Evolutionary conservation across 441 rosid genomes (phyloP), one percentile per base, ranked within the genome.

Genomic region (Omphalea diandra): DNA sequence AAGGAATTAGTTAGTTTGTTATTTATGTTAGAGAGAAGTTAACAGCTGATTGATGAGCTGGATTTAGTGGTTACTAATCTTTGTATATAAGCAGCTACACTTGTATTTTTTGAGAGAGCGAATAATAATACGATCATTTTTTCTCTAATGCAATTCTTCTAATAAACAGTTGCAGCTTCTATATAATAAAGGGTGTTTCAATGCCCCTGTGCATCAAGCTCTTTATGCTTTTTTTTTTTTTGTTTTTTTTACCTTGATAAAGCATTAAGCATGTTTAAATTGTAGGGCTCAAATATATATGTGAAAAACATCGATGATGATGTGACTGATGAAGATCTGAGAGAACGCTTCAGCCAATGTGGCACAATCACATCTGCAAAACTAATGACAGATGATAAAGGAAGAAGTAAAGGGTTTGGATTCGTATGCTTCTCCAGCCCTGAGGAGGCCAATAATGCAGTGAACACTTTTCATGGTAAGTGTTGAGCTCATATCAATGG

Each of bases 401-500:
- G 98, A 40, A 74, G 29, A 27, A 90, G 90, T 70, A 89, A 84
- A 75, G 90, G 91, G 40, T 91, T 85, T 76, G 98, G 96, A 62
- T 93, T 91, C 78, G 98, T 93, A 57, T 82, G 93, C 78, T 91
- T 86, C 84, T 85, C 96, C 75, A 80, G 70, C 59, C 59, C 80
- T 73, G 91, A 86, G 79, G 97, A 89, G 80, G 87, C 94, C 54
- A 80, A 70, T 41, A 74, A 53, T 27, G 91, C 90, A 61, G 69
- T 83, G 68, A 56, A 61, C 69, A 53, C 78, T 18, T 83, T 87
- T 72, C 77, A 90, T 63, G 96, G 98, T 93, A 80, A 52, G 62
- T 49, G 32, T 47, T 69, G 66, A 76, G 40, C 54, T 46, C 54
- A 47, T 20, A 62, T 14, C n/a, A 50, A 68, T 38, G 38, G 58